Evolutionary conservation across 2,329 filamentous ascomycete genomes (phyloP).

Genomic region (Colletotrichum falcatum): DNA sequence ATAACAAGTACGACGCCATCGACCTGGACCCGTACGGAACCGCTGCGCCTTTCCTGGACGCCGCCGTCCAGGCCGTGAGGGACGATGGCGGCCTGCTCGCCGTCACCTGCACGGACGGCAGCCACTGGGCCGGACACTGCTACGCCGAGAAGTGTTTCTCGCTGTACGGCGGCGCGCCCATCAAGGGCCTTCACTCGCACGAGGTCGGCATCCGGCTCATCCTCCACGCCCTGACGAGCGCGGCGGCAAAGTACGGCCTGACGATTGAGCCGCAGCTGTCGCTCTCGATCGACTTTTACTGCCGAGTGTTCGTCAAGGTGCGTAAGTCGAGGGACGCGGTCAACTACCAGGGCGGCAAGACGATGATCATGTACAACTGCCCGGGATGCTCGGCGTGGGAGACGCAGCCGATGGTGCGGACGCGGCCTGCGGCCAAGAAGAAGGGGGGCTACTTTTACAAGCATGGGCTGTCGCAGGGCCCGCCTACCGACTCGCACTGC

Average conservation of each 20-base stretch:
- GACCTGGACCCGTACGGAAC: conserved; percentile 97
- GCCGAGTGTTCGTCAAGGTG: conserved; percentile 87
- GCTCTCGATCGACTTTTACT: conserved; percentile 96
- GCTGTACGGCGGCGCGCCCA: conserved; percentile 89
- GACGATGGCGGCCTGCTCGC: conserved; percentile 91
- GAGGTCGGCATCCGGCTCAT: conserved; percentile 91
- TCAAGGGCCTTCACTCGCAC: conserved; percentile 88
- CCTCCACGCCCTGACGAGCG: conserved; percentile 81
- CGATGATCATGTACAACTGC: conserved; percentile 93
- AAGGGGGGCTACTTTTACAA: conserved; percentile 80
- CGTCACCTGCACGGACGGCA: conserved; percentile 96
- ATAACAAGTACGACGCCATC: conserved; percentile 85
- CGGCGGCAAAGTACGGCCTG: conserved; percentile 87
- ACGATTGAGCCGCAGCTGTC: conserved; percentile 92
- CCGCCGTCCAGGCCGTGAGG: conserved; percentile 85
- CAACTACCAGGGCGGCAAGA: conserved; percentile 91
- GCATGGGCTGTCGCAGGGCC: conserved; percentile 78
- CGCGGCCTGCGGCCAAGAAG: conserved; percentile 75
- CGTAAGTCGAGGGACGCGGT: conserved; percentile 84
- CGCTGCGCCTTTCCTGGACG: conserved; percentile 91
- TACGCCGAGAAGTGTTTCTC: conserved; percentile 95
- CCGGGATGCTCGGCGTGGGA: conserved; percentile 91
- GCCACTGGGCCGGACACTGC: conserved; percentile 92
- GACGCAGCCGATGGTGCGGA: conserved; percentile 81
- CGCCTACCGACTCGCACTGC: conserved; percentile 75